phyloP scores from a whole-genome alignment of 306 rosid species.

The Cicer arietinum region DNA sequence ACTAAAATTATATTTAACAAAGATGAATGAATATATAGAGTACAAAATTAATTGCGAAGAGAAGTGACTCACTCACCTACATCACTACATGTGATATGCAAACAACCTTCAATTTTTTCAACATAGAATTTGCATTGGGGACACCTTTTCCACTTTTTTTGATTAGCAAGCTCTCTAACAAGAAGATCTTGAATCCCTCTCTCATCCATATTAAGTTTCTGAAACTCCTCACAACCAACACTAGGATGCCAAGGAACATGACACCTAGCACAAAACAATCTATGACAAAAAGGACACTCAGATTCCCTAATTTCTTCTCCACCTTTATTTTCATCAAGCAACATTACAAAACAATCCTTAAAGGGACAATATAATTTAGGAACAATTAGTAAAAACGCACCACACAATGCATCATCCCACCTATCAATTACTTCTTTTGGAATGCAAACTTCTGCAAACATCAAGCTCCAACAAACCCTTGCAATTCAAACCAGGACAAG shows the following conservation, averaged over 20 bases:
- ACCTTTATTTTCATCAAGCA: conserved; percentile 38
- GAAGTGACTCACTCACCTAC: no score
- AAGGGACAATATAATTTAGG: conserved; percentile 56
- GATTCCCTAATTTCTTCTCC: conserved; percentile 31
- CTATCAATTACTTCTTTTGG: neutral
- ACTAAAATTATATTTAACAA: no score
- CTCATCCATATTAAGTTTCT: conserved; percentile 48
- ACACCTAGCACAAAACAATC: conserved; percentile 70
- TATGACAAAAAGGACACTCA: conserved; percentile 67
- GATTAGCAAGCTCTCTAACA: conserved; percentile 54
- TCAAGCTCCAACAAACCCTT: conserved; percentile 47
- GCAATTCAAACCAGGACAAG: conserved; percentile 63
- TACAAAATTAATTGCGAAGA: no score
- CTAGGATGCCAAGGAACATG: conserved; percentile 69
- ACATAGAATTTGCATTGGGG: conserved; percentile 58
- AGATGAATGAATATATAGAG: no score
- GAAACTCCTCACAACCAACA: conserved; percentile 53
- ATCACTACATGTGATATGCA: conserved; percentile 2
- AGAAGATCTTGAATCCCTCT: conserved; percentile 51
- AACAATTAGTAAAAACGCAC: conserved; percentile 33
- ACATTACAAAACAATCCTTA: conserved; percentile 64
- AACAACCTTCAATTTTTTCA: conserved; percentile 58
- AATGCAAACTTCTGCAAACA: no score
- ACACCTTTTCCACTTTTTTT: conserved; percentile 60
- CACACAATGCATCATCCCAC: conserved; percentile 60